These are phyloP conservation scores for Nakazawaea ernobii DNA, from an alignment of 805 yeast species.

Conservation along the genomic window DNA sequence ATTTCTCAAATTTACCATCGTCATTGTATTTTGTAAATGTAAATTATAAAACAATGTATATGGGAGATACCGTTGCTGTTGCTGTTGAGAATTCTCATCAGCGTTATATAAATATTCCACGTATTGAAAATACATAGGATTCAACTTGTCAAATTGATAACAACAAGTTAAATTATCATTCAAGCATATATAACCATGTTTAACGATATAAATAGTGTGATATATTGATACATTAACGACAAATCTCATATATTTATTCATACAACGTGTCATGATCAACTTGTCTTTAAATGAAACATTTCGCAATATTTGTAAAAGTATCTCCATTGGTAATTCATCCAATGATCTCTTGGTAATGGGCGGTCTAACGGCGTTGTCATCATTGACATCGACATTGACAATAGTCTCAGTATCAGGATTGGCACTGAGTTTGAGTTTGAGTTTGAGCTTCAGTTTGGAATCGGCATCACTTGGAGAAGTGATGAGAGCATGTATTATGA, in stretches of 20 bases:
- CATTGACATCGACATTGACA: no score
- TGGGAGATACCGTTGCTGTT: background rate
- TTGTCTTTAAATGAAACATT: constrained; percentile 1
- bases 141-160: background rate
- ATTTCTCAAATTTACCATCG: background rate
- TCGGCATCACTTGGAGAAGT: no score
- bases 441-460: no score
- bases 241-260: background rate
- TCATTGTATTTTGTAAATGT: no score
- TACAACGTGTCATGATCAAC: background rate
- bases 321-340: constrained; percentile 2
- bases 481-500: background rate
- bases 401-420: no score
- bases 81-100: background rate
- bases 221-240: constrained; percentile 1
- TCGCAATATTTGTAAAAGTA: background rate
- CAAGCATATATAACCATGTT: background rate
- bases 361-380: no score
- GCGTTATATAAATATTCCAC: background rate
- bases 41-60: background rate
- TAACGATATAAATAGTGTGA: background rate
- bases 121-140: background rate
- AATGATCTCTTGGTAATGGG: no score
- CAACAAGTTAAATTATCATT: background rate
- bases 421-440: no score